phyloP scores from a whole-genome alignment of 345 rosid species.

The Aquilaria sinensis region DNA sequence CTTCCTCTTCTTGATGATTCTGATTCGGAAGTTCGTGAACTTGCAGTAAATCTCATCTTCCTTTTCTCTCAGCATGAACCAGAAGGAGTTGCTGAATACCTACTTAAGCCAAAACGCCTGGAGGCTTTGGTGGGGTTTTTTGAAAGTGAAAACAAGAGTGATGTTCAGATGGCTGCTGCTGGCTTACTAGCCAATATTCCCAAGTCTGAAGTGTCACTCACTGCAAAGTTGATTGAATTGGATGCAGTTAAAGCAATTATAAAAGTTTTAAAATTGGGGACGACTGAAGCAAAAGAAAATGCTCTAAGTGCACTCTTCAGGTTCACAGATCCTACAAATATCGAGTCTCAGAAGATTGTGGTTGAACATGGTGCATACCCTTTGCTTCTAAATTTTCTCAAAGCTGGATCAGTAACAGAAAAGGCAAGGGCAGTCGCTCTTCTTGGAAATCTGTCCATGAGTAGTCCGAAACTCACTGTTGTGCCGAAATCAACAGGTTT shows the following conservation, averaged over 20 bases:
- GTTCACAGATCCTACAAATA: slow-evolving; percentile 47
- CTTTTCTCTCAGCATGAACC: slow-evolving; percentile 56
- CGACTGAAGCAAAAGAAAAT: slow-evolving; percentile 55
- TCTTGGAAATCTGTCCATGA: slow-evolving; percentile 49
- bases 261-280: slow-evolving; percentile 35
- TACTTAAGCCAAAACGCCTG: slow-evolving; percentile 50
- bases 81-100: slow-evolving; percentile 50
- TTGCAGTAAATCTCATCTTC: slow-evolving; percentile 47
- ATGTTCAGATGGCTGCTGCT: slow-evolving; percentile 63
- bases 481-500: slow-evolving; percentile 22
- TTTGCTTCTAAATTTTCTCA: slow-evolving; percentile 42
- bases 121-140: slow-evolving; percentile 58
- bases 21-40: slow-evolving; percentile 44
- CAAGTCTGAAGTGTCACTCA: slow-evolving; percentile 39
- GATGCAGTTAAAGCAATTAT: slow-evolving; percentile 40
- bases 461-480: slow-evolving; percentile 37
- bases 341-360: slow-evolving; percentile 38
- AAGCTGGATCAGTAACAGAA: slow-evolving; percentile 35
- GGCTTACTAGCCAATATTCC: slow-evolving; percentile 68
- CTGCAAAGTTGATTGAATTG: slow-evolving; percentile 43
- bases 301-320: slow-evolving; percentile 62
- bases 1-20: slow-evolving; percentile 63
- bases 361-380: slow-evolving; percentile 49
- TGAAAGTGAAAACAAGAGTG: slow-evolving; percentile 43
- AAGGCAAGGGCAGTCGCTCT: slow-evolving; percentile 64